Percentiles rank a stretch among this genome's conserved stretches.
phyloP scores from a whole-genome alignment of 352 stramenopile genomes.

The Phytophthora megakarya region DNA sequence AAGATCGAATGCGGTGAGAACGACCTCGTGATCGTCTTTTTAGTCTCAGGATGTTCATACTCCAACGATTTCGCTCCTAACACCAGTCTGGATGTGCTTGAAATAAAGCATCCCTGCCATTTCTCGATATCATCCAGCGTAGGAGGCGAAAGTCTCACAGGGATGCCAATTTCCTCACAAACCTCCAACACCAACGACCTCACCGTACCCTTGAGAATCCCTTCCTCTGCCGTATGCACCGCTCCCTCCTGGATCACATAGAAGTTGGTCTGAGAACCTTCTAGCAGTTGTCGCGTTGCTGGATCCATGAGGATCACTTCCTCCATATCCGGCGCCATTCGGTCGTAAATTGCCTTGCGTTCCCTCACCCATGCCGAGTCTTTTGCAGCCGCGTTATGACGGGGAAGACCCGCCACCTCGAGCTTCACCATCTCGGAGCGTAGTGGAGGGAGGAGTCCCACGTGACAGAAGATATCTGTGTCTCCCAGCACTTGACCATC shows the following conservation, averaged over 20 bases:
- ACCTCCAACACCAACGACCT: slow-evolving; percentile 75
- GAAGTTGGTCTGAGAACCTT: slow-evolving; percentile 89
- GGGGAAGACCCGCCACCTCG: slow-evolving; percentile 63
- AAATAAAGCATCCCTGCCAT: slow-evolving; percentile 85
- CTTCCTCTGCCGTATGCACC: slow-evolving; percentile 70
- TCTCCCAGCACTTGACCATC: slow-evolving; percentile 27
- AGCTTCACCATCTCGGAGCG: slow-evolving; percentile 72
- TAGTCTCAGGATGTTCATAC: slow-evolving; percentile 48
- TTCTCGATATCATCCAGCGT: slow-evolving; percentile 53
- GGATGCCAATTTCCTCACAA: slow-evolving; percentile 55
- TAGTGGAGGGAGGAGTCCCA: slow-evolving; percentile 68
- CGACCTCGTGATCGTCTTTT: slow-evolving; percentile 26
- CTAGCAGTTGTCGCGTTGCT: slow-evolving; percentile 51
- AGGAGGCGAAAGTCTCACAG: slow-evolving; percentile 58
- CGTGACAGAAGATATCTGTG: slow-evolving; percentile 74
- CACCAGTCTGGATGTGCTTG: slow-evolving; percentile 82
- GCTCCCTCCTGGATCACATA: slow-evolving; percentile 59
- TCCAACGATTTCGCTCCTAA: slow-evolving; percentile 57
- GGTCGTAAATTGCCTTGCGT: slow-evolving; percentile 76
- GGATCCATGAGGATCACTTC: slow-evolving; percentile 82
- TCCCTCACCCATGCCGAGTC: slow-evolving; percentile 80
- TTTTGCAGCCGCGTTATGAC: slow-evolving; percentile 77
- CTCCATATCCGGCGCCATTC: slow-evolving; percentile 65
- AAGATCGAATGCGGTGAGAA: slow-evolving; percentile 53
- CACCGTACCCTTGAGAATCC: slow-evolving; percentile 81